Base-by-base conservation (phyloP, 129 eudicot genomes). In the Escallonia herrerae region DNA sequence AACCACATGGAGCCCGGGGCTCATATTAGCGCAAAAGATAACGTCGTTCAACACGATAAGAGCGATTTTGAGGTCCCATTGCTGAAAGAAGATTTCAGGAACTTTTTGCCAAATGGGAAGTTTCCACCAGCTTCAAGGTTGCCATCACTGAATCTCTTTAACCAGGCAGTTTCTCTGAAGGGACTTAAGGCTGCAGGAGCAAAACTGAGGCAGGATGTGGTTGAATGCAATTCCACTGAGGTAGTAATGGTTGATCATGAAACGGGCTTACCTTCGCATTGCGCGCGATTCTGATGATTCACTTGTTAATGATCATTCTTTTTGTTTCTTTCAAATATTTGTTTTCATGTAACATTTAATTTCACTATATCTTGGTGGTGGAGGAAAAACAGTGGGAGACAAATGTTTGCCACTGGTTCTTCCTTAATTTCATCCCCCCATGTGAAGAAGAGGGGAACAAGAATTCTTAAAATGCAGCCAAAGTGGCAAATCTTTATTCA, bases 1-100 rank as follows among this genome's bases (percentile, higher is more conserved):
- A 94, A 94, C 68, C 99, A 94, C 43, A 94, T 94, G 96, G 99
- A 94, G 67, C 93, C 99, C 0, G 96, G 99, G 12, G 97, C 97
- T 39, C 99, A 94, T 72, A 89, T 94, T 3, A 76, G 87, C 42
- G 91, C 98, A 1, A 88, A 86, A 75, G 95, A 93, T 62, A 93
- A 93, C 11, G 87, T 88, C 6, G 89, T 93, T 4, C 72, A 58
- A 66, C 96, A 93, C 54, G 85, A 93, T 74, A 93, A 83, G 87
- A 52, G 76, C 3, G 98, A 93, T 74, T 93, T 93, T 33, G 96
- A 93, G 86, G 98, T 93, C 55, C 98, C 98, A 4, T 81, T 93
- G 80, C 53, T 93, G 74, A 76, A 73, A 55, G 87, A 84, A 62
- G 98, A 93, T 56, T 93, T 93, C 56, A 83, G 81, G 42, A 74